phyloP scores from a whole-genome alignment of 192 early-diverging fungal species.

The Helicostylum pulchrum region DNA sequence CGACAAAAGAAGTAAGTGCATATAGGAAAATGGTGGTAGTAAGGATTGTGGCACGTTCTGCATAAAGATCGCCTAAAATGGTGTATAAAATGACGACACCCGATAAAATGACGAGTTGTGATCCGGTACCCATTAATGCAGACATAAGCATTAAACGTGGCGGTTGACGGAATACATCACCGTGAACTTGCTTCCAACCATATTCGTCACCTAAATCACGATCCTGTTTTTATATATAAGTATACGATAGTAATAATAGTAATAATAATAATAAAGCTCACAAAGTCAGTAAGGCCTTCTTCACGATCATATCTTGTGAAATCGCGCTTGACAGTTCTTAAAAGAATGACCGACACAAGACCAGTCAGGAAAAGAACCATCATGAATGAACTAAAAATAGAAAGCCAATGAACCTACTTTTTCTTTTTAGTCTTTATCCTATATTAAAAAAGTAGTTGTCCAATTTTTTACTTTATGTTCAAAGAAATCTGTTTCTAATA shows the following conservation, averaged over 20 bases:
- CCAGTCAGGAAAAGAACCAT: slow-evolving; percentile 77
- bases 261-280: slow-evolving; percentile 25
- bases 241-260: background rate
- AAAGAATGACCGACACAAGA: slow-evolving; percentile 71
- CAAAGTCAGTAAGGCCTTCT: slow-evolving; percentile 63
- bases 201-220: slow-evolving; percentile 78
- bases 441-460: too few species aligned
- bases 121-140: slow-evolving; percentile 69
- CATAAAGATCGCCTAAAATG: slow-evolving; percentile 54
- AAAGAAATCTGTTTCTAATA: slow-evolving; percentile 72
- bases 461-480: slow-evolving; percentile 64
- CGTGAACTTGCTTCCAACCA: slow-evolving; percentile 88
- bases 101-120: slow-evolving; percentile 48
- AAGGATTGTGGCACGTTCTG: slow-evolving; percentile 71
- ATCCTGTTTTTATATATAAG: slow-evolving; percentile 32
- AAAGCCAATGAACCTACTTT: slow-evolving; percentile 76
- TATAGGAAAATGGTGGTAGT: slow-evolving; percentile 79
- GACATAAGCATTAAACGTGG: slow-evolving; percentile 58
- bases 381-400: slow-evolving; percentile 78
- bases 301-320: slow-evolving; percentile 76
- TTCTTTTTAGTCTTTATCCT: background rate
- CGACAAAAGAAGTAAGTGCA: slow-evolving; percentile 64
- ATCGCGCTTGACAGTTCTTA: slow-evolving; percentile 70
- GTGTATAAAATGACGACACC: slow-evolving; percentile 55
- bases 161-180: slow-evolving; percentile 81